Conservation (phyloP, 1,284 basidiomycete genomes). For the Cystobasidiaceae sp. region DNA sequence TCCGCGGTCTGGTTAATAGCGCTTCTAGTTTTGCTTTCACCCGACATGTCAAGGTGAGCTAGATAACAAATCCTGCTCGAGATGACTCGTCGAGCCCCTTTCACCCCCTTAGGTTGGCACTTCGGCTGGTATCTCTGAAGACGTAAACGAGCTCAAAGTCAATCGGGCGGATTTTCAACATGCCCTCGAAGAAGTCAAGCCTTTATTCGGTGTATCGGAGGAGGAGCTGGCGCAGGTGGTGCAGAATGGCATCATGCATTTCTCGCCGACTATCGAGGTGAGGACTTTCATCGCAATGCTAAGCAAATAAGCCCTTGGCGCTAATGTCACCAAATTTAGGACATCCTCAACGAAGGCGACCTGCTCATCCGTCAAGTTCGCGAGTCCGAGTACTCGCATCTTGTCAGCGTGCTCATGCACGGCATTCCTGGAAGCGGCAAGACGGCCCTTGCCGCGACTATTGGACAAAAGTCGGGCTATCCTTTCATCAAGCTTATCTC, state of each 20-base stretch:
- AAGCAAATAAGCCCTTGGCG: too few relatives aligned
- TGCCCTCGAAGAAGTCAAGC: conserved; percentile 91
- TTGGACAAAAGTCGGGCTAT: conserved; percentile 85
- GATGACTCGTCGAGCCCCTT: not conserved
- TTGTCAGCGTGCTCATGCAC: conserved; percentile 76
- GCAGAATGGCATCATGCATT: conserved; percentile 96
- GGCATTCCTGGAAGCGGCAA: conserved; percentile 86
- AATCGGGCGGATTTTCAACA: conserved; percentile 81
- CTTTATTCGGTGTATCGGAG: conserved; percentile 95
- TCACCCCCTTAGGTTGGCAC: conserved; percentile 65
- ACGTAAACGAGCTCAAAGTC: conserved; percentile 88
- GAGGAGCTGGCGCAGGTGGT: conserved; percentile 92
- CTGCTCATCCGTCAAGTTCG: conserved; percentile 94
- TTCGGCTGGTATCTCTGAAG: conserved; percentile 90
- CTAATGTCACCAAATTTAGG: conserved; percentile 51
- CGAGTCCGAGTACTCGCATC: conserved; percentile 79
- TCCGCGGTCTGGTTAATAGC: conserved; percentile 92
- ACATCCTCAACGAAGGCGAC: conserved; percentile 80
- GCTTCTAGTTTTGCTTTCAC: conserved; percentile 98
- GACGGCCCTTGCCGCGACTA: conserved; percentile 90
- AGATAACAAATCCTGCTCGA: not conserved
- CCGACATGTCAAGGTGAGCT: conserved; percentile 77
- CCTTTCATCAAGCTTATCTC: conserved; percentile 98
- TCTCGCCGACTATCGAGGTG: conserved; percentile 67
- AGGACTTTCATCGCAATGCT: conserved; percentile 55